phyloP scores from a whole-genome alignment of 306 rosid genomes.

The Vigna trinervia region DNA sequence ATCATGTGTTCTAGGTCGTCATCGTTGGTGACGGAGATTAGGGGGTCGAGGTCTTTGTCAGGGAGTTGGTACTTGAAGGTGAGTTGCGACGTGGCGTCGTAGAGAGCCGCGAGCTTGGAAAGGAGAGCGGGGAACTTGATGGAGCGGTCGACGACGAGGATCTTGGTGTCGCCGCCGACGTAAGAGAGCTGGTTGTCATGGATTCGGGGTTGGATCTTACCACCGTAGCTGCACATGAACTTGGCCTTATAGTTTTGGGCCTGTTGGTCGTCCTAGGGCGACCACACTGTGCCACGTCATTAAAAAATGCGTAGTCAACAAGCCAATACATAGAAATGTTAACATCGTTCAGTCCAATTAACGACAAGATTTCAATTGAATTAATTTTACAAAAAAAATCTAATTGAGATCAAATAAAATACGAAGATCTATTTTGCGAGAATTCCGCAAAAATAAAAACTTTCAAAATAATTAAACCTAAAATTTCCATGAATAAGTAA shows the following conservation, averaged over 20 bases:
- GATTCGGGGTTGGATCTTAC: slow-evolving; percentile 88
- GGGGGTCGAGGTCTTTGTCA: slow-evolving; percentile 88
- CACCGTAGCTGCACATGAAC: slow-evolving; percentile 94
- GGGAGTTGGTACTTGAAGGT: slow-evolving; percentile 93
- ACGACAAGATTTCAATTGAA: too few species aligned
- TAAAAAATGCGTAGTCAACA: too few species aligned
- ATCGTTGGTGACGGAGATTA: slow-evolving; percentile 86
- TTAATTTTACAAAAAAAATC: too few species aligned
- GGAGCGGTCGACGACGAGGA: slow-evolving; percentile 80
- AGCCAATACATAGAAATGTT: too few species aligned
- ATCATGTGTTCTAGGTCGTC: slow-evolving; percentile 92
- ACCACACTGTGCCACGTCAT: too few species aligned
- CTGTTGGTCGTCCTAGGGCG: slow-evolving; percentile 79
- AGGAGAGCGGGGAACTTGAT: slow-evolving; percentile 61
- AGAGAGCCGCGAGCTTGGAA: slow-evolving; percentile 66
- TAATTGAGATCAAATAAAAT: too few species aligned
- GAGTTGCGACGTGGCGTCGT: slow-evolving; percentile 48
- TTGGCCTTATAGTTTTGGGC: slow-evolving; percentile 66
- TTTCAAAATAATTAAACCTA: too few species aligned
- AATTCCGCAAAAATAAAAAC: too few species aligned
- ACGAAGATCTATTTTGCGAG: too few species aligned
- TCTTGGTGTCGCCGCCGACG: slow-evolving; percentile 92
- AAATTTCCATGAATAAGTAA: neutral
- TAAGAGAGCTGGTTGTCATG: slow-evolving; percentile 90
- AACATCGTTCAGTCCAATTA: too few species aligned